Evolutionary conservation across 2,329 filamentous ascomycete genomes (phyloP).

Genomic region (Trichoderma simmonsii): DNA sequence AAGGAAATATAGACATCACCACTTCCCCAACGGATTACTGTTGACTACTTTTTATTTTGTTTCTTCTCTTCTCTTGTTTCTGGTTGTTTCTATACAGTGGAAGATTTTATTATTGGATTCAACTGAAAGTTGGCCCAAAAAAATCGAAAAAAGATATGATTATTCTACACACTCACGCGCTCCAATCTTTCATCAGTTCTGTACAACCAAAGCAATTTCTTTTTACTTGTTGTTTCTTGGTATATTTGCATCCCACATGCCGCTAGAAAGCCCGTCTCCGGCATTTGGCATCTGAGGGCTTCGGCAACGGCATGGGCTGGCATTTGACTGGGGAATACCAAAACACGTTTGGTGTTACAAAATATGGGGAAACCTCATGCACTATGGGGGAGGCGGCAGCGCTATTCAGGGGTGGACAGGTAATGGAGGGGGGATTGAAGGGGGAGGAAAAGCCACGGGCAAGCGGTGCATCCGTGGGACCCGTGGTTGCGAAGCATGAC

Average conservation of each 20-base stretch:
- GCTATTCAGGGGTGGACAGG: not conserved
- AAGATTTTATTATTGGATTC: conserved; percentile 27
- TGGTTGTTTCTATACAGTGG: not conserved
- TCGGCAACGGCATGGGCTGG: conserved; percentile 1
- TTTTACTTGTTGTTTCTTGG: not conserved
- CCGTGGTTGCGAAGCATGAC: conserved; percentile 7
- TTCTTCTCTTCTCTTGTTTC: not conserved
- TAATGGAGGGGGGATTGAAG: not conserved
- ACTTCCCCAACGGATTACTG: conserved; percentile 21
- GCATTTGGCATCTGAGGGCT: conserved; percentile 1
- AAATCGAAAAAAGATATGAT: not conserved
- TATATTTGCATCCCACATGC: not conserved
- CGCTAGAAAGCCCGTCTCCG: not conserved
- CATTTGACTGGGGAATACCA: not conserved
- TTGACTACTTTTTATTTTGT: not conserved
- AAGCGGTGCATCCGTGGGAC: conserved; percentile 8
- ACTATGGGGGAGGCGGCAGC: conserved; percentile 13
- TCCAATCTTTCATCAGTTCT: not conserved
- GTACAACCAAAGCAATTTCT: not conserved
- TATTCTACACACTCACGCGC: not conserved
- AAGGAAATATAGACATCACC: conserved; percentile 24
- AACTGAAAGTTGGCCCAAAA: not conserved
- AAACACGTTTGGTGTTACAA: conserved; percentile 3
- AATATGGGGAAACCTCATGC: conserved; percentile 15
- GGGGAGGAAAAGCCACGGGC: conserved; percentile 1